These are phyloP conservation scores for Aspergillus ibericus DNA, from an alignment of 2,329 filamentous ascomycete genomes.

Conservation along the genomic window DNA sequence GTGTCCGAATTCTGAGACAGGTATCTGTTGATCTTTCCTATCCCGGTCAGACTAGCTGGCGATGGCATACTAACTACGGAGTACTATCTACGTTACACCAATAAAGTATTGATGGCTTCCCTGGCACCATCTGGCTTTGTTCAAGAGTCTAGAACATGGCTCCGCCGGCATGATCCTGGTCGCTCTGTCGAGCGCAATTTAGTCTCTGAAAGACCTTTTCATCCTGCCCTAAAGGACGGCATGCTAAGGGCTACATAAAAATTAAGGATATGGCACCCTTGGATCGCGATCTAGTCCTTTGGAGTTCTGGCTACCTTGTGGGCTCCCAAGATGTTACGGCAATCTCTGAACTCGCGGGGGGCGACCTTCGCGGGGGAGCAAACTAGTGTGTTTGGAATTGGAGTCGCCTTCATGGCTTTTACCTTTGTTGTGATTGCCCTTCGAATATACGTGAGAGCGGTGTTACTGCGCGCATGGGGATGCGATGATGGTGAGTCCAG, in stretches of 20 bases:
- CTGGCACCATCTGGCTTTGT: background rate
- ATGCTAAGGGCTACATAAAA: background rate
- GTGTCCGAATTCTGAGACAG: background rate
- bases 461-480: constrained; percentile 10
- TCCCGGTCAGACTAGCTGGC: background rate
- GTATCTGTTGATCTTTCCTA: background rate
- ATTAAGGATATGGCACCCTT: background rate
- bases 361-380: constrained; percentile 1
- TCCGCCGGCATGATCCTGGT: background rate
- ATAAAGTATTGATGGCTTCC: background rate
- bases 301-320: background rate
- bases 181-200: background rate
- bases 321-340: background rate
- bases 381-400: constrained; percentile 4
- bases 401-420: constrained; percentile 9
- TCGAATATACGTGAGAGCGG: constrained; percentile 7
- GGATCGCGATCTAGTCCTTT: background rate
- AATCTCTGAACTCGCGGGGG: background rate
- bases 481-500: constrained; percentile 9
- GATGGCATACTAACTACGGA: background rate
- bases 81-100: background rate
- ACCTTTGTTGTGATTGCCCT: constrained; percentile 8
- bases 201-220: background rate
- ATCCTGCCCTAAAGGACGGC: background rate
- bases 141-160: background rate